Conservation (phyloP, 2,329 filamentous ascomycete genomes). For the Uncinocarpus reesii region DNA sequence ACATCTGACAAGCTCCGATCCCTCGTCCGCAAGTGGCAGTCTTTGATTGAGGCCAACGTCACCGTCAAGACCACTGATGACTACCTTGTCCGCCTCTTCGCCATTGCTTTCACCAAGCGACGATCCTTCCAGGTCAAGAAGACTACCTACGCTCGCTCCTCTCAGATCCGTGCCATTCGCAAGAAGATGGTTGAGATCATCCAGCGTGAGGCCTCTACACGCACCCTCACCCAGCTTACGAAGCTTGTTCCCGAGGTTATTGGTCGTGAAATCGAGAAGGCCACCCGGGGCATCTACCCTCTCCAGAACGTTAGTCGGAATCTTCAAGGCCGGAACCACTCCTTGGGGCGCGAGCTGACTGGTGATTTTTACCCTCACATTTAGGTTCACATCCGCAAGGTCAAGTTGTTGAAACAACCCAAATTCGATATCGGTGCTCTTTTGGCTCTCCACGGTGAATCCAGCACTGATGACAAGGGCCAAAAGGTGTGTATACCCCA, state of each 20-base stretch:
- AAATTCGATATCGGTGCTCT: constrained; percentile 98
- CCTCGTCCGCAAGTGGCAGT: constrained; percentile 99
- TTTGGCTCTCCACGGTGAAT: constrained; percentile 95
- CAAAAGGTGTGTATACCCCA: constrained; percentile 60
- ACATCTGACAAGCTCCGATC: constrained; percentile 99
- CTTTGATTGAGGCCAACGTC: constrained; percentile 97
- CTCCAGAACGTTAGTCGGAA: constrained; percentile 76
- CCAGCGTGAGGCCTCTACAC: constrained; percentile 84
- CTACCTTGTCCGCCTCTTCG: constrained; percentile 97
- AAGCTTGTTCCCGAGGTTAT: constrained; percentile 99
- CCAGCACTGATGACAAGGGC: constrained; percentile 85
- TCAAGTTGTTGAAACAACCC: constrained; percentile 96
- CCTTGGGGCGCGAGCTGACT: constrained; percentile 12
- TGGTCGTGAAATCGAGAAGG: constrained; percentile 99
- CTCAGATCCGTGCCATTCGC: constrained; percentile 94
- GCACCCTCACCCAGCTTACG: constrained; percentile 89
- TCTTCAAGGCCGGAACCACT: background rate
- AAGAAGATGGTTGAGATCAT: constrained; percentile 99
- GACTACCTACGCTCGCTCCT: constrained; percentile 95
- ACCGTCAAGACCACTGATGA: constrained; percentile 99
- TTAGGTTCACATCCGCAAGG: constrained; percentile 98
- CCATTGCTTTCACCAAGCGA: constrained; percentile 98
- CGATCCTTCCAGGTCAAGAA: constrained; percentile 99
- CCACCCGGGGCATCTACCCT: constrained; percentile 98
- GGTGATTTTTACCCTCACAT: background rate